Evolutionary conservation across 139 green algal species (phyloP).

Genomic region (Pycnococcus provasolii): DNA sequence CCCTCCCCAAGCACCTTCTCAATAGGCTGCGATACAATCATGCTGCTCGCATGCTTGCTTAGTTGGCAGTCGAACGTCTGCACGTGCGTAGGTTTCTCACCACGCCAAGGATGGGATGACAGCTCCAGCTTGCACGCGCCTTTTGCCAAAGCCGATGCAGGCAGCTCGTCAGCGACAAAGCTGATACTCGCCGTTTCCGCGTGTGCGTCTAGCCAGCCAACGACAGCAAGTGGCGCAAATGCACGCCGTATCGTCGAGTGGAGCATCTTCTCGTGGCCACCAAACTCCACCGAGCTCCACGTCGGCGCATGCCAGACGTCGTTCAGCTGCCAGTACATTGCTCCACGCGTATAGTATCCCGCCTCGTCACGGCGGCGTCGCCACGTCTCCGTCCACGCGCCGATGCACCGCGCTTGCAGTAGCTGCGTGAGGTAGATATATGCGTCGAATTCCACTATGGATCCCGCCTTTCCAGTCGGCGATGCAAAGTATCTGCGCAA

Average conservation of each 20-base stretch:
- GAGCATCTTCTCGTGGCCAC: conserved; percentile 15
- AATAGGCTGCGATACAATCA: too few species aligned
- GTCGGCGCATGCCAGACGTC: conserved; percentile 15
- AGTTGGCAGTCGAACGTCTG: too few species aligned
- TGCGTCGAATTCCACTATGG: neutral
- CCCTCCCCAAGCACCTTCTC: too few species aligned
- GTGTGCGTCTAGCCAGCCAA: too few species aligned
- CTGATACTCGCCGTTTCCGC: too few species aligned
- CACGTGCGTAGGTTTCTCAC: too few species aligned
- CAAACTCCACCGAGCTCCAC: conserved; percentile 6
- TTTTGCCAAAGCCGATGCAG: too few species aligned
- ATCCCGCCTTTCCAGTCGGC: neutral
- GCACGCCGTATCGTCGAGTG: neutral
- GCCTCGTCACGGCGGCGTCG: neutral
- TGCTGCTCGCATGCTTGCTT: too few species aligned
- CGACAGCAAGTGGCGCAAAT: too few species aligned
- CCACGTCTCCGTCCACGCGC: neutral
- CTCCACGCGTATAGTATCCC: neutral
- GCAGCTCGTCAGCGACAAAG: too few species aligned
- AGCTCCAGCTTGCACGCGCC: too few species aligned
- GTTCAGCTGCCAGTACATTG: conserved; percentile 26
- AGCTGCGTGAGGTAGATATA: conserved; percentile 5
- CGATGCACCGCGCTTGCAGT: neutral
- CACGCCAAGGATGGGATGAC: too few species aligned
- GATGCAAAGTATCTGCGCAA: neutral